Evolutionary conservation across 2,329 filamentous ascomycete species (phyloP).

Genomic region (Colletotrichum camelliae): DNA sequence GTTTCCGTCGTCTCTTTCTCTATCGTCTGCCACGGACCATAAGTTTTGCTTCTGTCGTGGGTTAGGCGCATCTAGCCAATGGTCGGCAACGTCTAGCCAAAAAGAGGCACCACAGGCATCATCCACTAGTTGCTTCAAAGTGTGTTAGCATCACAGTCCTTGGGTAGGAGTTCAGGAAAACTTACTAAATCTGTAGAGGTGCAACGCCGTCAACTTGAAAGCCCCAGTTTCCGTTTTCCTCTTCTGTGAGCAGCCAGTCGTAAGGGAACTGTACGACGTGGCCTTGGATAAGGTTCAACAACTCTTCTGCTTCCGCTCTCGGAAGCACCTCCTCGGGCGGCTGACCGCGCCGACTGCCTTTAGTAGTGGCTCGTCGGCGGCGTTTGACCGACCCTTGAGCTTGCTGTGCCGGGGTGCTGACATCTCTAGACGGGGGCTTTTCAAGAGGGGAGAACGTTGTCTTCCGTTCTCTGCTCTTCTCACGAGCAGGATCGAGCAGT

Average conservation of each 20-base stretch:
- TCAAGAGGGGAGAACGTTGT: conserved; percentile 63
- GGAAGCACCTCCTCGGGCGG: conserved; percentile 78
- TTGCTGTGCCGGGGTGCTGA: conserved; percentile 33
- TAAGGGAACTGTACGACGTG: conserved; percentile 92
- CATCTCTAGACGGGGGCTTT: conserved; percentile 47
- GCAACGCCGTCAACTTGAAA: conserved; percentile 97
- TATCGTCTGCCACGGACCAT: neutral
- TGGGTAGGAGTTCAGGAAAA: conserved; percentile 24
- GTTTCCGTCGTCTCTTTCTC: neutral
- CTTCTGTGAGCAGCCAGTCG: conserved; percentile 92
- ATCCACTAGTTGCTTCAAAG: conserved; percentile 35
- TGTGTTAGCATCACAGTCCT: conserved; percentile 29
- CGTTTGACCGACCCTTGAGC: conserved; percentile 59
- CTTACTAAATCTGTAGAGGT: conserved; percentile 96
- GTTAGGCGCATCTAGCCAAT: neutral
- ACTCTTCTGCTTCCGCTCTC: conserved; percentile 77
- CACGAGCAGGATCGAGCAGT: conserved; percentile 37
- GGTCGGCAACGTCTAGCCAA: neutral
- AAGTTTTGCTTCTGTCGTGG: neutral
- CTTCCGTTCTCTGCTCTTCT: conserved; percentile 52
- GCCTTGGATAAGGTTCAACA: conserved; percentile 84
- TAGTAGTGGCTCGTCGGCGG: conserved; percentile 73
- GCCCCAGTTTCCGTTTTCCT: conserved; percentile 93
- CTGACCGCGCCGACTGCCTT: conserved; percentile 68
- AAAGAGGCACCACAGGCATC: neutral